Conservation (phyloP, 176 grass and related monocot genomes). For the Tuctoria greenei region DNA sequence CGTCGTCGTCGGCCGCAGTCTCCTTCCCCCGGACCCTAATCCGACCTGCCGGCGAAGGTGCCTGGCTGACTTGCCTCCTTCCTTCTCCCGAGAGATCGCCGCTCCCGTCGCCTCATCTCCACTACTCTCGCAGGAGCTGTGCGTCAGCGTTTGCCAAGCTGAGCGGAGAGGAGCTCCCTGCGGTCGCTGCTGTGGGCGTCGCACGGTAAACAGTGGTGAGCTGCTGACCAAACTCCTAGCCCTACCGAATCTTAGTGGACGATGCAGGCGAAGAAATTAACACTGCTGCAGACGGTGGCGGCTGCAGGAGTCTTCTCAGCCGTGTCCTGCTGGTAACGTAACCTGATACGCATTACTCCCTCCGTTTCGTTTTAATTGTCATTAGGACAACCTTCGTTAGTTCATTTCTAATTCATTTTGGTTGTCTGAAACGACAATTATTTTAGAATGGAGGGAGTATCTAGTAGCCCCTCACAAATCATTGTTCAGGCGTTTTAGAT, state of each 20-base stretch:
- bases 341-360: no score
- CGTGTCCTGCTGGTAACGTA: conserved; percentile 75
- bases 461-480: neutral
- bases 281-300: conserved; percentile 70
- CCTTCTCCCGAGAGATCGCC: neutral
- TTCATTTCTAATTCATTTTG: no score
- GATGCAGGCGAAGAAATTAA: conserved; percentile 77
- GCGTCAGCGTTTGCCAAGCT: neutral
- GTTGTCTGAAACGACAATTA: no score
- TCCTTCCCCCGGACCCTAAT: neutral
- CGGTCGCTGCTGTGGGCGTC: neutral
- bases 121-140: neutral
- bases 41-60: neutral
- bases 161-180: neutral
- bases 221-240: neutral
- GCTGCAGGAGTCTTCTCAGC: conserved; percentile 90
- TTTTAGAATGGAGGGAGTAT: no score
- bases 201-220: neutral
- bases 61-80: no score
- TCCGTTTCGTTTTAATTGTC: no score
- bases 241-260: neutral
- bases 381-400: no score
- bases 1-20: neutral
- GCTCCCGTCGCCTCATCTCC: neutral
- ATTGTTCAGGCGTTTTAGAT: neutral